Conservation (phyloP, 805 yeast species). For the Candida taoyuanica region DNA sequence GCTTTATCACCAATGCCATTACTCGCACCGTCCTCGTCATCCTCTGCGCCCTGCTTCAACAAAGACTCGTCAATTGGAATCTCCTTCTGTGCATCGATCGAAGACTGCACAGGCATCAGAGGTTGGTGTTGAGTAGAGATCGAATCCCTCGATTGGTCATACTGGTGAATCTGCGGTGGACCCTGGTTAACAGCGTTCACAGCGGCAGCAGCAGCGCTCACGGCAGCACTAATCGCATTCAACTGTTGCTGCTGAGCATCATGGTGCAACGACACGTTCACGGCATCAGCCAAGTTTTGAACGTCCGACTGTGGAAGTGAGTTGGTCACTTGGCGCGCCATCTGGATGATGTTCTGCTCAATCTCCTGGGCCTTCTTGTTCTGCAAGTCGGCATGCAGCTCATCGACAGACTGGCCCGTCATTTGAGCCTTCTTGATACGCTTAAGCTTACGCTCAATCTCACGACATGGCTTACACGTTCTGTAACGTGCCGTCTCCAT, state of each 20-base stretch:
- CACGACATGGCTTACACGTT: constrained; percentile 29
- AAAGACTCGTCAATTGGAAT: constrained; percentile 21
- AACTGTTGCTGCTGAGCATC: constrained; percentile 11
- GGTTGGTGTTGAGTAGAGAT: constrained; percentile 9
- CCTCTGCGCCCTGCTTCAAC: constrained; percentile 15
- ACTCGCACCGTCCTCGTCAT: constrained; percentile 5
- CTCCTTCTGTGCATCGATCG: constrained; percentile 15
- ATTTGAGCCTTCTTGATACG: constrained; percentile 21
- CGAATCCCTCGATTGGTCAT: constrained; percentile 15
- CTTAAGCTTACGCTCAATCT: constrained; percentile 25
- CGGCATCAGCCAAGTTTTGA: constrained; percentile 9
- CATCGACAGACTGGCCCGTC: constrained; percentile 13
- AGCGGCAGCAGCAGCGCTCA: constrained; percentile 10
- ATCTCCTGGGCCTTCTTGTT: constrained; percentile 15
- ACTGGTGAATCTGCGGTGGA: constrained; percentile 21
- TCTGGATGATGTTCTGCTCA: constrained; percentile 18
- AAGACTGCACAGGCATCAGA: constrained; percentile 10
- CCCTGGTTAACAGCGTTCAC: constrained; percentile 10
- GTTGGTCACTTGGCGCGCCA: constrained; percentile 15
- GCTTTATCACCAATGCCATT: constrained; percentile 9
- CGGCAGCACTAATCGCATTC: constrained; percentile 7
- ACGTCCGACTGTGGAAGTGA: constrained; percentile 11
- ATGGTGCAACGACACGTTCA: not conserved
- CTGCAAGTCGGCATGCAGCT: constrained; percentile 11
- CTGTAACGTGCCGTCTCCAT: constrained; percentile 29